Evolutionary conservation across 768 basidiomycete genomes (phyloP), one percentile per base, ranked within the genome.

Genomic region (Tulasnella sp.): DNA sequence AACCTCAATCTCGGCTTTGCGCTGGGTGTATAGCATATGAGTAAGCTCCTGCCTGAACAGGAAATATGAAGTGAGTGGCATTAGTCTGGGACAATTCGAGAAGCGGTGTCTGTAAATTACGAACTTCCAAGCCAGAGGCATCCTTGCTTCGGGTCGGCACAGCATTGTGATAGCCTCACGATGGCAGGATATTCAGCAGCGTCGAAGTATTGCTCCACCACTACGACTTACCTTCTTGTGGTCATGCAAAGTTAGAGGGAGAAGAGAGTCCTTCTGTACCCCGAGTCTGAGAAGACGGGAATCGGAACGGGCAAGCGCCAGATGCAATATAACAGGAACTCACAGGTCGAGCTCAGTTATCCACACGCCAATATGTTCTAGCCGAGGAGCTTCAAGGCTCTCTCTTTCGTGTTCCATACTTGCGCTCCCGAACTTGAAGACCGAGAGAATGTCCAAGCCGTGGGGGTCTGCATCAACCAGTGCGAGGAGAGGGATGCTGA

Each of bases 391-490:
- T 0, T 82, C 83, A 34, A 96, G 74, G 44, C 76, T 83, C 15
- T 71, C 74, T 27, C 78, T 79, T 69, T 97, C 89, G 67, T 88
- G 87, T 44, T 75, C 76, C 71, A 92, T 76, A 38, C 73, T 73
- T 51, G 70, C 71, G 60, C 91, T 93, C 9, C 96, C 96, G 65
- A 79, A 81, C 62, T 80, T 86, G 73, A 91, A 97, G 8, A 88
- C 86, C 0, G 87, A 86, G 11, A 93, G 78, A 63, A 99, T 97
- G 63, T 95, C 91, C 44, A 98, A 69, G 1, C 96, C 96, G 69
- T 88, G 88, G 0, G 94, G 85, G 69, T 99, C 96, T 0, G 80
- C 85, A 67, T 99, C 96, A 4, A 98, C 86, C 34, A 98, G 71
- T 1, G 79, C 85, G 53, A 87, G 68, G 49, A 97, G 77, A 0